These are phyloP conservation scores for Chytriomyces confervae DNA, from an alignment of 192 early-diverging fungal species.

Conservation along the genomic window DNA sequence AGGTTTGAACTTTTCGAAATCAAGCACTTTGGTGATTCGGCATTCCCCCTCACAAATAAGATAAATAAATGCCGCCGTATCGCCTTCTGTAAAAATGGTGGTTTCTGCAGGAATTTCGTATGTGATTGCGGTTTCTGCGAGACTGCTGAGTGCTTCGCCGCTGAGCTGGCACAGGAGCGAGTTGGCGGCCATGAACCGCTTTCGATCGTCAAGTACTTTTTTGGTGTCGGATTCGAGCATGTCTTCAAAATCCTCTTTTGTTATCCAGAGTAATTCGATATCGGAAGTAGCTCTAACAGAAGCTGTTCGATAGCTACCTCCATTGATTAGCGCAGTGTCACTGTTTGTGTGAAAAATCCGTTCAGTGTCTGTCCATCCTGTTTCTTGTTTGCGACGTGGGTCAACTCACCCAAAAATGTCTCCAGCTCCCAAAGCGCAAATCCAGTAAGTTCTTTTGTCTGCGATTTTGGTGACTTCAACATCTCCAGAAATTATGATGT, in stretches of 20 bases:
- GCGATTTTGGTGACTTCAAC: neutral
- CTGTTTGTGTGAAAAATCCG: no score
- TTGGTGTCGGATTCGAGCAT: conserved; percentile 8
- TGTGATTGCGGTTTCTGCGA: neutral
- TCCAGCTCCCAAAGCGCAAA: neutral
- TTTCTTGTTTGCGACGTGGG: no score
- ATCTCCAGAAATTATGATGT: neutral
- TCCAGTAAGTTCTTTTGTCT: neutral
- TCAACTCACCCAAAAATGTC: neutral
- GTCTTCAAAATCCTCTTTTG: conserved; percentile 21
- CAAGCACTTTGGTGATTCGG: neutral
- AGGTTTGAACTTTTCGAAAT: conserved; percentile 19
- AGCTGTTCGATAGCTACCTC: neutral
- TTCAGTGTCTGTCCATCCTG: no score
- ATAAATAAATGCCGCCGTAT: neutral
- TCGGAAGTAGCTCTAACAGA: conserved; percentile 3
- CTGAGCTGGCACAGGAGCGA: neutral
- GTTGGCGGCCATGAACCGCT: neutral
- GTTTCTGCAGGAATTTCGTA: conserved; percentile 6
- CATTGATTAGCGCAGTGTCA: neutral
- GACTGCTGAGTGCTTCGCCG: neutral
- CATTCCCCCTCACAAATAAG: conserved; percentile 10
- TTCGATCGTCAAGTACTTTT: conserved; percentile 13
- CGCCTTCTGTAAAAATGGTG: conserved; percentile 10
- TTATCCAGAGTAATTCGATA: conserved; percentile 19